Conservation (phyloP, 2,329 filamentous ascomycete species). For the Fusarium sp. region DNA sequence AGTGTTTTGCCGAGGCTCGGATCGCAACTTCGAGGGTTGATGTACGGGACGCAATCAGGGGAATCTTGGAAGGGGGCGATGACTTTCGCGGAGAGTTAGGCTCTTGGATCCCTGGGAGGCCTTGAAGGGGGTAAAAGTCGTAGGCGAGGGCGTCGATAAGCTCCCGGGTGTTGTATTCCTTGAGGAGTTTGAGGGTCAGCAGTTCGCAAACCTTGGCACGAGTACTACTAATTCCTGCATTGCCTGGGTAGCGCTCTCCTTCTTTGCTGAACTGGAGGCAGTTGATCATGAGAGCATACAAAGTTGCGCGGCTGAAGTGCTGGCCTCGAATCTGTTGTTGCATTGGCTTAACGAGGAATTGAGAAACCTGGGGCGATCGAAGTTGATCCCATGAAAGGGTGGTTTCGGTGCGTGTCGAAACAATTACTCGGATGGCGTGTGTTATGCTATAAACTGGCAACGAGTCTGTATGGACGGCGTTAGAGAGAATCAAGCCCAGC, state of each 20-base stretch:
- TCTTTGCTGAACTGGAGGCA: slow-evolving; percentile 94
- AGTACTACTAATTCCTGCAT: slow-evolving; percentile 83
- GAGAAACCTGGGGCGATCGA: slow-evolving; percentile 92
- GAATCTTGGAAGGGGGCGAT: slow-evolving; percentile 54
- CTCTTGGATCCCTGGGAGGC: slow-evolving; percentile 64
- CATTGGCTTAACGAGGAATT: slow-evolving; percentile 95
- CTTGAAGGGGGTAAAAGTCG: slow-evolving; percentile 92
- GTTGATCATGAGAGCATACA: slow-evolving; percentile 93
- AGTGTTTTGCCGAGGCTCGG: slow-evolving; percentile 89
- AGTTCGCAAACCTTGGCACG: slow-evolving; percentile 90
- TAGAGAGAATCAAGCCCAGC: slow-evolving; percentile 7
- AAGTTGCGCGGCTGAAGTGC: slow-evolving; percentile 84
- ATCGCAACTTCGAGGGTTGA: slow-evolving; percentile 95
- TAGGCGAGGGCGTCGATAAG: slow-evolving; percentile 94
- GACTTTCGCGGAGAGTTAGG: slow-evolving; percentile 44
- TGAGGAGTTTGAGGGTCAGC: slow-evolving; percentile 86
- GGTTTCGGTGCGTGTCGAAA: slow-evolving; percentile 87
- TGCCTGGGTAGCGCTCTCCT: slow-evolving; percentile 80
- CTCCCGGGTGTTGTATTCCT: slow-evolving; percentile 88
- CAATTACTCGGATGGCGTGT: slow-evolving; percentile 85
- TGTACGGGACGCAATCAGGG: slow-evolving; percentile 74
- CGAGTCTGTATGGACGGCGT: slow-evolving; percentile 65
- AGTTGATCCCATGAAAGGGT: slow-evolving; percentile 94
- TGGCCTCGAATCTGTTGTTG: slow-evolving; percentile 85
- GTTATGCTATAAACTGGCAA: slow-evolving; percentile 91